phyloP scores from a whole-genome alignment of 495 filamentous ascomycete species.

The Penicillium parvum region DNA sequence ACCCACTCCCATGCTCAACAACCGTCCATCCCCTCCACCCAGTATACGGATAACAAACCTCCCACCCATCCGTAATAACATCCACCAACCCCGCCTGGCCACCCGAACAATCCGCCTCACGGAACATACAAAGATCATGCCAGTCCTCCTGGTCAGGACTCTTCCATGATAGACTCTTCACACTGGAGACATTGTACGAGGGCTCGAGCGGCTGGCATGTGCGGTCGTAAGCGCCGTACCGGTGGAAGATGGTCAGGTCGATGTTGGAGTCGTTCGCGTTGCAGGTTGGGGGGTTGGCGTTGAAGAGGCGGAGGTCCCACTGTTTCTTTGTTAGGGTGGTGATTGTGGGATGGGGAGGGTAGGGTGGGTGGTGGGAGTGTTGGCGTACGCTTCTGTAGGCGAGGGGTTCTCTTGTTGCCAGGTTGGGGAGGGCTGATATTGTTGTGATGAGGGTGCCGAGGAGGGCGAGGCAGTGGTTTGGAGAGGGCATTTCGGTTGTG shows the following conservation, averaged over 20 bases:
- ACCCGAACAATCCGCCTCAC: conserved; percentile 11
- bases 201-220: conserved; percentile 9
- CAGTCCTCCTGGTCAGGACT: conserved; percentile 11
- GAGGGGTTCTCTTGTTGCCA: conserved; percentile 8
- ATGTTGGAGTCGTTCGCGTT: conserved; percentile 19
- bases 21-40: conserved; percentile 24
- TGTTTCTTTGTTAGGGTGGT: neutral
- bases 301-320: conserved; percentile 33
- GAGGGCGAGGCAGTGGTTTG: neutral
- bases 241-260: conserved; percentile 17
- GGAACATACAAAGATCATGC: conserved; percentile 28
- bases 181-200: conserved; percentile 7
- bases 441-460: conserved; percentile 1
- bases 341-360: neutral
- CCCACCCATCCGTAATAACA: conserved; percentile 25
- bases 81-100: conserved; percentile 4
- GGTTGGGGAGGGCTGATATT: conserved; percentile 6
- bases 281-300: conserved; percentile 18
- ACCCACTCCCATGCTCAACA: conserved; percentile 18
- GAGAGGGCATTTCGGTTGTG: conserved; percentile 2
- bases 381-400: conserved; percentile 19
- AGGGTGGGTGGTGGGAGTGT: neutral
- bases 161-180: conserved; percentile 33
- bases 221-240: conserved; percentile 7
- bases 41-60: conserved; percentile 26